Evolutionary conservation across 2,329 filamentous ascomycete genomes (phyloP), one percentile per base, ranked within the genome.

Genomic region (Thelonectria discophora): DNA sequence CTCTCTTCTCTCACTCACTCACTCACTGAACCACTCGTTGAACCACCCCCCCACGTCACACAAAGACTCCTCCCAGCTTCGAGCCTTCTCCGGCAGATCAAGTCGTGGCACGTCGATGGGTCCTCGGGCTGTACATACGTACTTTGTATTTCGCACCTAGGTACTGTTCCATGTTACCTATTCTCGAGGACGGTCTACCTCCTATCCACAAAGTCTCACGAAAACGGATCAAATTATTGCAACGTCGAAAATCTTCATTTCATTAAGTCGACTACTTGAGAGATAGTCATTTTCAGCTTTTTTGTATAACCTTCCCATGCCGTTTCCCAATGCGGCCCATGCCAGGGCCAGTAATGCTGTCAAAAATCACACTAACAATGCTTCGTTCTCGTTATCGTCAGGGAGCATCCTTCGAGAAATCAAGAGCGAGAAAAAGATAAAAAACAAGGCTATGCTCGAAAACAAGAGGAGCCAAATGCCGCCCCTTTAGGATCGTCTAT

Each of bases 391-490:
- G 51, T 32, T 11, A 13, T 47, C 17, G 34, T 15, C 32, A 52
- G n/a, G 55, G 55, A 56, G 48, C 51, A 55, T 52, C 56, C 67
- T 50, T 43, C 46, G 58, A 54, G n/a, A 65, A 62, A 65, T 49
- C 62, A 62, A 24, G 24, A 24, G 7, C 24, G 24, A 24, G 24
- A 24, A 24, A 24, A 24, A 24, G 4, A 48, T n/a, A 53, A 59
- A 51, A 69, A 64, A 66, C 42, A 58, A 70, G 67, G 69, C 68
- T 69, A 71, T 72, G 69, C 69, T 70, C 43, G 40, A 68, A 68
- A 57, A 62, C 15, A 55, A 48, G 21, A 56, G 54, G 34, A 66
- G 65, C 57, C 60, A 69, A 67, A 59, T 48, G 58, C 50, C 59
- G 64, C 61, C 65, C 56, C 39, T 50, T 39, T 48, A 60, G 30